Base-by-base conservation (phyloP, 1,139 yeast genomes). In the Debaryomyces sp. region DNA sequence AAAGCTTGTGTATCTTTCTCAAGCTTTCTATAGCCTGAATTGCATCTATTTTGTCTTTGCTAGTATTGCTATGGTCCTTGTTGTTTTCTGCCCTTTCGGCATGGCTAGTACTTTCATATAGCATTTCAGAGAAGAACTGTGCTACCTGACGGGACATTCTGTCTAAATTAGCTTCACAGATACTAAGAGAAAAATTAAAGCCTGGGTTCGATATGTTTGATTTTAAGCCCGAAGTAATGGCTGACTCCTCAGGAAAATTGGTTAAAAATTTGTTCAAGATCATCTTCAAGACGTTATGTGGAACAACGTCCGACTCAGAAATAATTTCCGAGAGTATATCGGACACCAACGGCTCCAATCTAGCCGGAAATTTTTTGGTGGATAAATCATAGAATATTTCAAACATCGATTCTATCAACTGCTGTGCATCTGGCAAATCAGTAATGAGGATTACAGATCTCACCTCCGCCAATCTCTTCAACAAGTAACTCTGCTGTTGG, bases 121-220 rank as follows among this genome's bases (percentile, higher is more conserved):
- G 66, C 53, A 85, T 73, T 59, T 89, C 96, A 0, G 96, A 85
- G 56, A 90, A 88, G 59, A 85, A 86, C 60, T 86, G 92, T 4
- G 96, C 89, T 26, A 89, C 77, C 55, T 84, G 84, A 54, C 96
- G 79, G 10, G 95, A 82, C 79, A 92, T 78, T 53, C 92, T 73
- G 56, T 89, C 96, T 1, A 84, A 67, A 58, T 89, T 89, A 2
- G 81, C 74, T 51, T 82, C 85, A 62, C 96, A 89, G 5, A 92
- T 77, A 13, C 81, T 73, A 39, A 87, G 66, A 5, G 94, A 84
- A 55, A 90, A 77, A 43, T 78, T 81, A 61, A 87, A 85, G 0
- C 88, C 90, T 0, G 88, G 85, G 55, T 72, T 78, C 49, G 63
- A 66, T 15, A 69, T 67, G 44, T 63, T 65, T 2, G 67, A 53